Base-by-base conservation (phyloP, 73 alveolate species). In the Paramecium octaurelia region DNA sequence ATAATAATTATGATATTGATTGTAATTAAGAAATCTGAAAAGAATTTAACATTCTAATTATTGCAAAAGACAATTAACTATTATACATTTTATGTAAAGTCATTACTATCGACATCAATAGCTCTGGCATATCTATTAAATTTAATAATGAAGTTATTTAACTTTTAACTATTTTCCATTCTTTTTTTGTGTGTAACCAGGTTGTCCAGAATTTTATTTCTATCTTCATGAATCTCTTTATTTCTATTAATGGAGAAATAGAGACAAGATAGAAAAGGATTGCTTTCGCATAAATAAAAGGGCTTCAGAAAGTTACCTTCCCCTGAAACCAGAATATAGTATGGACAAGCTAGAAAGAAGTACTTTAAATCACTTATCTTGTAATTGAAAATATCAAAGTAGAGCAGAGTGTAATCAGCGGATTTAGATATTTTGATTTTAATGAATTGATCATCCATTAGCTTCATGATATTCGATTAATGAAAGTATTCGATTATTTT, bases 91-190 rank as follows among this genome's bases (percentile, higher is more conserved):
- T 40, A 36, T 24, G 50, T 9, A 20, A 80, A 31, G 8, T 24
- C 29, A 42, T 23, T 64, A 21, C 48, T 31, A 27, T 42, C 70
- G 5, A 40, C 12, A 70, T 89, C 94, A 6, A 89, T 89, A 16
- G 94, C 86, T 24, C 94, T 58, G 12, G 94, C 88, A 42, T 43
- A 89, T 89, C 94, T 89, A 70, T 89, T 89, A 73, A 89, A 89
- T 70, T 89, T 89, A 40, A 70, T 69, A 44, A 89, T 89, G 84
- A 89, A 89, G 2, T 73, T 68, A 24, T 89, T 89, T 21, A 89
- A 21, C n/a, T 89, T 42, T 71, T 89, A 50, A 29, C 94, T 89
- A 44, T 89, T 89, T 38, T 89, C 94, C 80, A 89, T 89, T 89
- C 94, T 69, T 18, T 29, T 46, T 44, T 89, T 89, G 35, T 89